Conservation (phyloP, 2,329 filamentous ascomycete species). For the Coniochaeta ligniaria region DNA sequence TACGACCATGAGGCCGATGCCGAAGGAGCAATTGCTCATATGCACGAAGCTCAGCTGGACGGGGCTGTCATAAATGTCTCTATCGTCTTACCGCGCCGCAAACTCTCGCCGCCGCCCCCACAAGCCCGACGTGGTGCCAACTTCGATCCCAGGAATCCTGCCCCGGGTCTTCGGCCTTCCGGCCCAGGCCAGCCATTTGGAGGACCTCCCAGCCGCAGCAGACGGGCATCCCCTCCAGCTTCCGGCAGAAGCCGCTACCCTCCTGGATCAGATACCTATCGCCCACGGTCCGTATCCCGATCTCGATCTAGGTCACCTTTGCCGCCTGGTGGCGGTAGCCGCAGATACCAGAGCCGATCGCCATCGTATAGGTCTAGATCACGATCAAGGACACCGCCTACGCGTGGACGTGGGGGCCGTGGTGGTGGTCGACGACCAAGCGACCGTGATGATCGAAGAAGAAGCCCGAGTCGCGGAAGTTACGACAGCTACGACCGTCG, state of each 20-base stretch:
- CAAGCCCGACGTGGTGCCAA: slow-evolving; percentile 56
- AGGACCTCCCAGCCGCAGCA: slow-evolving; percentile 23
- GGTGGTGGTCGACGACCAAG: slow-evolving; percentile 20
- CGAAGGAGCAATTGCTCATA: slow-evolving; percentile 83
- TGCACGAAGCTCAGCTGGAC: slow-evolving; percentile 96
- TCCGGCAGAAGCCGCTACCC: slow-evolving; percentile 27
- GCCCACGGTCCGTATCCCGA: slow-evolving; percentile 50
- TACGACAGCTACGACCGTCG: slow-evolving; percentile 33
- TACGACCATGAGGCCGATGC: slow-evolving; percentile 72
- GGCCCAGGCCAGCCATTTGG: slow-evolving; percentile 17
- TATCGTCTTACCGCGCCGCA: slow-evolving; percentile 76
- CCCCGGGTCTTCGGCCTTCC: slow-evolving; percentile 20
- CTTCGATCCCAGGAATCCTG: slow-evolving; percentile 47
- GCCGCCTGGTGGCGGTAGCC: slow-evolving; percentile 18
- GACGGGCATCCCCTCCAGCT: slow-evolving; percentile 17
- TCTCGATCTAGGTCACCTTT: slow-evolving; percentile 33
- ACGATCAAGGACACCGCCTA: slow-evolving; percentile 26
- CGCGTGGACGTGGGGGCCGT: slow-evolving; percentile 22
- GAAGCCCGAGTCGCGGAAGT: slow-evolving; percentile 42
- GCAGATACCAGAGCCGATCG: slow-evolving; percentile 38
- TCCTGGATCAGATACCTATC: slow-evolving; percentile 49
- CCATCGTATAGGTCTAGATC: slow-evolving; percentile 36
- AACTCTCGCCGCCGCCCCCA: slow-evolving; percentile 75
- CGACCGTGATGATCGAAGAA: slow-evolving; percentile 24
- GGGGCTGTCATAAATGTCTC: slow-evolving; percentile 78